Evolutionary conservation across 352 stramenopile species (phyloP).

Genomic region (Phytophthora cactorum): DNA sequence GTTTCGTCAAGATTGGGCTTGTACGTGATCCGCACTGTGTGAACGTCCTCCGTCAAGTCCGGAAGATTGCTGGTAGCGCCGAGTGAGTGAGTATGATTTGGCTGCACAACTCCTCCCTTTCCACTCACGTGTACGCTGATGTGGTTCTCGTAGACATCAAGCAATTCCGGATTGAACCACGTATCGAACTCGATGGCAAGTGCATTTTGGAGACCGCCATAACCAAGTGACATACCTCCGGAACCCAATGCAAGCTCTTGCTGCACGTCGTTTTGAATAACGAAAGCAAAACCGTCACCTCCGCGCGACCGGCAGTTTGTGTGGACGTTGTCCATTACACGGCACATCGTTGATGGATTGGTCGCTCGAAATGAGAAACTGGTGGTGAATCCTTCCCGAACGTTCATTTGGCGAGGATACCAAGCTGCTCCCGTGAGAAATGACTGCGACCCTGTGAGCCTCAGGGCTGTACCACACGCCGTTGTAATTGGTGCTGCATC

Average conservation of each 20-base stretch:
- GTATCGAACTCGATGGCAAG: slow-evolving; percentile 94
- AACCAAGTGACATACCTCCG: slow-evolving; percentile 84
- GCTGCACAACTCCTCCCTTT: slow-evolving; percentile 39
- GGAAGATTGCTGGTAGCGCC: slow-evolving; percentile 70
- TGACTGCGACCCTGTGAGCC: slow-evolving; percentile 79
- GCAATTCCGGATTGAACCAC: slow-evolving; percentile 89
- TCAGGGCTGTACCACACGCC: slow-evolving; percentile 71
- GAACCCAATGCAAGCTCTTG: slow-evolving; percentile 63
- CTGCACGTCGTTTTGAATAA: slow-evolving; percentile 81
- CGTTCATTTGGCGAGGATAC: slow-evolving; percentile 91
- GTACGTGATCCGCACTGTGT: slow-evolving; percentile 82
- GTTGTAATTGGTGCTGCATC: slow-evolving; percentile 44
- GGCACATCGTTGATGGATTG: slow-evolving; percentile 88
- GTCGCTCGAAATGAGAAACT: slow-evolving; percentile 84
- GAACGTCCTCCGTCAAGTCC: slow-evolving; percentile 80
- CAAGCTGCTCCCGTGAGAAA: slow-evolving; percentile 88
- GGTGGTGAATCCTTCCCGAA: slow-evolving; percentile 92
- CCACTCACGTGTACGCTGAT: slow-evolving; percentile 84
- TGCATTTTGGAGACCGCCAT: slow-evolving; percentile 84
- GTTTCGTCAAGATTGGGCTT: slow-evolving; percentile 67
- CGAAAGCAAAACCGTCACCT: slow-evolving; percentile 83
- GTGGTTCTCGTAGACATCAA: slow-evolving; percentile 94
- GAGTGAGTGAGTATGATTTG: slow-evolving; percentile 82
- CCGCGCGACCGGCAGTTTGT: slow-evolving; percentile 83
- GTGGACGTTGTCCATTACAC: slow-evolving; percentile 87